Base-by-base conservation (phyloP, 768 basidiomycete species). In the Xanthoconium purpureum region DNA sequence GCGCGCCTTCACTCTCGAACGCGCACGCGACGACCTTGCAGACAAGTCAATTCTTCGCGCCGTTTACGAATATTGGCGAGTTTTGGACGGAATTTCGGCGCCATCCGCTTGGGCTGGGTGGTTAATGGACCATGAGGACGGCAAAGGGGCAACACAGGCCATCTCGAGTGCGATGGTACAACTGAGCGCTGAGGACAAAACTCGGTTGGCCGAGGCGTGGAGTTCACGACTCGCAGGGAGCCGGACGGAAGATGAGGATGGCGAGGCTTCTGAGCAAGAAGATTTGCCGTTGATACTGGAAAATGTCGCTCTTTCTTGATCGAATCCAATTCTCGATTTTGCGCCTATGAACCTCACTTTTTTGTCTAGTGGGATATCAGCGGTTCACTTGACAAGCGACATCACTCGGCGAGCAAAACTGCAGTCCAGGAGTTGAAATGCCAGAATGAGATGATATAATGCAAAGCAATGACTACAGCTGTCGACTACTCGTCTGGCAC, bases 401-500 rank as follows among this genome's bases (percentile, higher is more conserved):
- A 11, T 6, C 6, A 33, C 6, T 33, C 32, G 32, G 9, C n/a
- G 32, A n/a, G 36, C 32, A 18, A 18, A 30, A n/a, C n/a, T n/a
- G 32, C 40, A 10, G 18, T 15, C 9, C 20, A 13, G 18, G 5
- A 20, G n/a, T 38, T 38, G 55, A 47, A 30, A 57, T 64, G 61
- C 52, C 54, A 60, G 15, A 45, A 66, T 33, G 12, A 45, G 36
- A n/a, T 28, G 38, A 56, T 52, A 45, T 48, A 43, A 60, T 61
- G 54, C 56, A 54, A 58, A 32, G 35, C 40, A 43, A 58, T 56
- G 57, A 54, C 60, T 63, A 70, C 66, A 64, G 33, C 24, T 55
- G 55, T 64, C 62, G 51, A 70, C 72, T 90, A 94, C 84, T 91
- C 89, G 56, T 88, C 88, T 53, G 92, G 91, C 54, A 92, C 82